Base-by-base conservation (phyloP, 345 rosid genomes). In the Melaleuca alternifolia region DNA sequence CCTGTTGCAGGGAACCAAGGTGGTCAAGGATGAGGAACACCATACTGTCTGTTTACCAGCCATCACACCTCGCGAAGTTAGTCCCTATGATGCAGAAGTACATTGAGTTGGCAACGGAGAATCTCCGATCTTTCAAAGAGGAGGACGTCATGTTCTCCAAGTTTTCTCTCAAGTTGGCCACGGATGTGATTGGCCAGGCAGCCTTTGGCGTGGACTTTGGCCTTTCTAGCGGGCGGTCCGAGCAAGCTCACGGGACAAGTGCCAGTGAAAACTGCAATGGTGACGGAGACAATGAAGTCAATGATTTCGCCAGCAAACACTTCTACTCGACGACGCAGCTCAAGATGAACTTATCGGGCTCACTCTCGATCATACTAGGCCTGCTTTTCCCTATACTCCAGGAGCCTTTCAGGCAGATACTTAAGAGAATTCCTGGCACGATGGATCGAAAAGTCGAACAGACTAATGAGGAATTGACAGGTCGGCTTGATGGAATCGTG, bases 11-110 rank as follows among this genome's bases (percentile, higher is more conserved):
- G 94, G 98, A 96, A 90, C 85, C 92, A 62, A 93, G 94, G 91
- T 97, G 99, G 98, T 94, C 96, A 41, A 90, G 94, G 54, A 96
- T 95, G 99, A 88, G 98, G 86, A 96, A 96, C 94, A 89, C 98
- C 5, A 94, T 97, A 65, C 50, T 95, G 54, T 97, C 97, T 61
- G 93, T 97, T 41, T 96, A 95, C 91, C 98, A 96, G 86, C 96
- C 99, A 84, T 97, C 98, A 24, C 93, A 97, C 88, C 90, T 97
- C 8, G 92, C 95, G 0, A 92, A 96, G 88, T 93, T 97, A 30
- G 88, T 96, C 51, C 98, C 99, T 28, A 94, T 94, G 77, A 94
- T 96, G 96, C 97, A 94, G 76, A 88, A 87, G 52, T 93, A 90
- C 90, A 92, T 97, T 61, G 95, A 92, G 54, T 90, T 92, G 59